Conservation (phyloP, 352 stramenopile genomes). For the Pythium phragmitis region DNA sequence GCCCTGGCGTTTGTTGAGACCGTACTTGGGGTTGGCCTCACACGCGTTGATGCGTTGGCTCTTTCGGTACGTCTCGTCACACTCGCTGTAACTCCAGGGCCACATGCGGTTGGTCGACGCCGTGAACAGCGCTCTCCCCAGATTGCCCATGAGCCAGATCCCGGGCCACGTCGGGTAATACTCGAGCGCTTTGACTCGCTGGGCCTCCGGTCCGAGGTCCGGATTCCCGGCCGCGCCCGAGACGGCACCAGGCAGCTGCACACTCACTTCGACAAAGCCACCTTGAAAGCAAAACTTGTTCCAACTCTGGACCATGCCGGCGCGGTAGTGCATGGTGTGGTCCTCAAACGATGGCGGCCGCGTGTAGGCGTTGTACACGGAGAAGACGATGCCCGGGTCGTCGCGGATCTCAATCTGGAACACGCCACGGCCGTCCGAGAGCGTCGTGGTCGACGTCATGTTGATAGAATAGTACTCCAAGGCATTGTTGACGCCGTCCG, state of each 20-base stretch:
- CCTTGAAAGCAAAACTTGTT: slow-evolving; percentile 96
- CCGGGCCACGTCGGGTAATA: slow-evolving; percentile 91
- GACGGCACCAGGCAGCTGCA: slow-evolving; percentile 83
- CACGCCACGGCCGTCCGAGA: slow-evolving; percentile 32
- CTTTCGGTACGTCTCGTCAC: slow-evolving; percentile 39
- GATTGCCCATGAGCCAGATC: slow-evolving; percentile 95
- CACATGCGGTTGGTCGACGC: slow-evolving; percentile 91
- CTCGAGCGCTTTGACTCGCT: slow-evolving; percentile 32
- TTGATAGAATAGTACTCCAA: slow-evolving; percentile 91
- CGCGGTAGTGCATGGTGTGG: slow-evolving; percentile 35
- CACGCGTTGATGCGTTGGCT: slow-evolving; percentile 80
- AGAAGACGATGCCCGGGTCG: slow-evolving; percentile 40
- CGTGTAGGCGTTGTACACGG: slow-evolving; percentile 61
- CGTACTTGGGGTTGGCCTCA: slow-evolving; percentile 87
- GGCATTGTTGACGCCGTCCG: slow-evolving; percentile 84
- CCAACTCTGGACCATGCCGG: slow-evolving; percentile 92
- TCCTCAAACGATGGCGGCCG: slow-evolving; percentile 26
- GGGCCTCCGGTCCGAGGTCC: slow-evolving; percentile 41
- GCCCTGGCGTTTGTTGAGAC: slow-evolving; percentile 62
- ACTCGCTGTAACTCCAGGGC: slow-evolving; percentile 94
- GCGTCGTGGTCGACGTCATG: slow-evolving; percentile 45
- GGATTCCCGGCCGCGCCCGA: slow-evolving; percentile 43
- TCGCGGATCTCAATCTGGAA: slow-evolving; percentile 42
- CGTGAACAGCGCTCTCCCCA: slow-evolving; percentile 93
- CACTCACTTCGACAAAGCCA: slow-evolving; percentile 92